These are phyloP conservation scores for Penicillium crustosum DNA, from an alignment of 2,329 filamentous ascomycete species.

Conservation along the genomic window DNA sequence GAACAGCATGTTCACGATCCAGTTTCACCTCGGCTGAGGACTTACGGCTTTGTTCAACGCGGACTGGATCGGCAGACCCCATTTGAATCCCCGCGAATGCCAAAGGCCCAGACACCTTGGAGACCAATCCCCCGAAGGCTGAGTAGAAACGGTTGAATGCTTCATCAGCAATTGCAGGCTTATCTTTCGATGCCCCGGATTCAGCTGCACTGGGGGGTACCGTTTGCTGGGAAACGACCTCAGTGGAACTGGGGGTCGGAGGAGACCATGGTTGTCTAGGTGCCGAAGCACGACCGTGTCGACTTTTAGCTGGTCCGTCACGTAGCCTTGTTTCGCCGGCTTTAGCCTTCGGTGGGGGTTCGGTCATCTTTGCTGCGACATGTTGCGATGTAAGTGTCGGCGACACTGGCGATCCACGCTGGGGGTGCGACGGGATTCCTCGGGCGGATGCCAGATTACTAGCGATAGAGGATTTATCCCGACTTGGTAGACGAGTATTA, in stretches of 20 bases:
- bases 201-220: slow-evolving; percentile 34
- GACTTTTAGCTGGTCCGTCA: slow-evolving; percentile 28
- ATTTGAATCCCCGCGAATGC: slow-evolving; percentile 91
- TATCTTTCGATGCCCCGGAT: slow-evolving; percentile 17
- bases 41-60: slow-evolving; percentile 31
- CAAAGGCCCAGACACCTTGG: slow-evolving; percentile 81
- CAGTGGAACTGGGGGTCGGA: slow-evolving; percentile 35
- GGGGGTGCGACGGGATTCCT: slow-evolving; percentile 63
- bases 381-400: slow-evolving; percentile 74
- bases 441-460: slow-evolving; percentile 84
- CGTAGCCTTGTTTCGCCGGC: slow-evolving; percentile 33
- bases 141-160: slow-evolving; percentile 90
- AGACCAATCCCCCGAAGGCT: slow-evolving; percentile 85
- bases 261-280: slow-evolving; percentile 38
- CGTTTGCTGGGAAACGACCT: slow-evolving; percentile 36
- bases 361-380: slow-evolving; percentile 67
- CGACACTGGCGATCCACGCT: slow-evolving; percentile 65
- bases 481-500: slow-evolving; percentile 52
- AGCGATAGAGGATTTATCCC: slow-evolving; percentile 80
- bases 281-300: slow-evolving; percentile 23
- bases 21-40: slow-evolving; percentile 38
- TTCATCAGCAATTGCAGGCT: slow-evolving; percentile 57
- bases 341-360: slow-evolving; percentile 48
- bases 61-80: slow-evolving; percentile 47
- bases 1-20: slow-evolving; percentile 42